Conservation (phyloP, 192 early-diverging fungal species). For the Backusella circina region DNA sequence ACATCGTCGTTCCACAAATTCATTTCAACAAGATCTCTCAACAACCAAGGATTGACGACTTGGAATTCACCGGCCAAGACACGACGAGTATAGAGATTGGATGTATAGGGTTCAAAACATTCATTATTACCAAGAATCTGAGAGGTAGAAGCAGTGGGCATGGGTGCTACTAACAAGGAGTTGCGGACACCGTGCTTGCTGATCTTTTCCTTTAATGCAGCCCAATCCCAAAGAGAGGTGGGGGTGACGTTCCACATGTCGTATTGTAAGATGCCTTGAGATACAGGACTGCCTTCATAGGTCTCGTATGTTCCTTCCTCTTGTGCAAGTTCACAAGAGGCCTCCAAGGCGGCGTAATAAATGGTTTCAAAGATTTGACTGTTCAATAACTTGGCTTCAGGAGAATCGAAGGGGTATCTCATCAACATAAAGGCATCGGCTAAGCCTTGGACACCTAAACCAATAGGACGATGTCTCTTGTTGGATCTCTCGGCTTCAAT, state of each 20-base stretch:
- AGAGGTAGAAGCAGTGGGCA: slow-evolving; percentile 96
- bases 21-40: slow-evolving; percentile 92
- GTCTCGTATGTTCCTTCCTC: slow-evolving; percentile 79
- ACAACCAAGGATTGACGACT: slow-evolving; percentile 93
- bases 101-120: slow-evolving; percentile 89
- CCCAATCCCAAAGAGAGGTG: slow-evolving; percentile 91
- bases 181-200: slow-evolving; percentile 86
- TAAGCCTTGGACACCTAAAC: slow-evolving; percentile 96
- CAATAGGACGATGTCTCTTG: slow-evolving; percentile 95
- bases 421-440: slow-evolving; percentile 96
- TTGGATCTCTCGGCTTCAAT: slow-evolving; percentile 84
- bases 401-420: slow-evolving; percentile 92
- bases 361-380: slow-evolving; percentile 92
- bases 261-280: slow-evolving; percentile 87
- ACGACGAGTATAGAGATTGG: slow-evolving; percentile 94
- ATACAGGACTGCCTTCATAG: slow-evolving; percentile 85
- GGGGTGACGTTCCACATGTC: slow-evolving; percentile 89
- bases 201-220: slow-evolving; percentile 71
- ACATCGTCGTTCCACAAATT: slow-evolving; percentile 91
- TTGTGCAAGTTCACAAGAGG: slow-evolving; percentile 87
- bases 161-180: slow-evolving; percentile 91
- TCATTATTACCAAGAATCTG: slow-evolving; percentile 99
- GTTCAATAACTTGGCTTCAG: slow-evolving; percentile 81
- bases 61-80: slow-evolving; percentile 98
- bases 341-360: slow-evolving; percentile 91